Percentiles rank a stretch among this genome's conserved stretches.
Evolutionary conservation across 345 rosid species (phyloP).

Genomic region (Linum lewisii): DNA sequence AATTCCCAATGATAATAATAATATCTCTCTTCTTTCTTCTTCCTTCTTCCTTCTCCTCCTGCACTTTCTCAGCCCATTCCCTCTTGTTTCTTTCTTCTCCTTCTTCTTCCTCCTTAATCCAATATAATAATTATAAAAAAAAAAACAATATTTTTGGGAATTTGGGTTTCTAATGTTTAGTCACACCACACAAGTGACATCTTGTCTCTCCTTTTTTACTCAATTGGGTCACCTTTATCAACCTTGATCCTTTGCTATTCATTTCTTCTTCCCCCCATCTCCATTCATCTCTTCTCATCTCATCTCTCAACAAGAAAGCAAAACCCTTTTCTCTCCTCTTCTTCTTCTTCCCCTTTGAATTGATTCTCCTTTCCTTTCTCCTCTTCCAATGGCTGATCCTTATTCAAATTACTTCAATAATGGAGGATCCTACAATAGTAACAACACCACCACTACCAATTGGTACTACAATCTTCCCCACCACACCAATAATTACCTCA

Average conservation of each 20-base stretch:
- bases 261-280: not conserved
- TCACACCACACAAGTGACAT: not conserved
- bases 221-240: slow-evolving; percentile 1
- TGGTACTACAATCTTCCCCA: not conserved
- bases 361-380: slow-evolving; percentile 1
- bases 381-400: slow-evolving; percentile 47
- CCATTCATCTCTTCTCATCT: not conserved
- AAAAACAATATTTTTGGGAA: not conserved
- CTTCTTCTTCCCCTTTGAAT: not conserved
- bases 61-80: slow-evolving; percentile 2
- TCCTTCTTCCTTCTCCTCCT: not conserved
- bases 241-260: not conserved
- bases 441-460: not conserved
- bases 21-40: not conserved
- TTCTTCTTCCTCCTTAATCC: not conserved
- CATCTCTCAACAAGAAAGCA: not conserved
- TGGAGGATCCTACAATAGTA: slow-evolving; percentile 30
- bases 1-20: not conserved
- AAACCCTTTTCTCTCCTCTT: not conserved
- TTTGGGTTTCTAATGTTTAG: not conserved
- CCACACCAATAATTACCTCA: slow-evolving; percentile 9
- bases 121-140: too few relatives aligned
- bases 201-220: not conserved
- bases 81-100: slow-evolving; percentile 5
- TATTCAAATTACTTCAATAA: slow-evolving; percentile 32